phyloP scores from a whole-genome alignment of 2,329 filamentous ascomycete genomes.

The Diplodia sapinea region DNA sequence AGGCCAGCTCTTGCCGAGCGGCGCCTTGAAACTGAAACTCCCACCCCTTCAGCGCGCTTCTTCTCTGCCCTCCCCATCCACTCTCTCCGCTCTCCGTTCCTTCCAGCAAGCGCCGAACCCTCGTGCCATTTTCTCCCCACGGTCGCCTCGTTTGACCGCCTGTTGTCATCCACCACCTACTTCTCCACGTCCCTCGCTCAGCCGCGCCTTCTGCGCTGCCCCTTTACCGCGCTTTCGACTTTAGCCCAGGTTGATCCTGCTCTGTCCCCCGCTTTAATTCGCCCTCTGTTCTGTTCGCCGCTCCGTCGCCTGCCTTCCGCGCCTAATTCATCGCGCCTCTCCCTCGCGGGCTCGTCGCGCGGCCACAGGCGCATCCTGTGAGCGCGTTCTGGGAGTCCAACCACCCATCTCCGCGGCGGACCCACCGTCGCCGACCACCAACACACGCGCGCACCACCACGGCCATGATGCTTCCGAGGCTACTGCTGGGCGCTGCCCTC shows the following conservation, averaged over 20 bases:
- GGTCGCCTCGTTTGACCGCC: constrained; percentile 30
- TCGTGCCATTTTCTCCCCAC: constrained; percentile 3
- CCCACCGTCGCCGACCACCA: constrained; percentile 15
- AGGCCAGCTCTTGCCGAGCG: constrained; percentile 28
- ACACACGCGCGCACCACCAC: constrained; percentile 31
- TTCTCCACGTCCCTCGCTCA: constrained; percentile 26
- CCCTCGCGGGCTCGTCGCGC: constrained; percentile 8
- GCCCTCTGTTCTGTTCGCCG: constrained; percentile 20
- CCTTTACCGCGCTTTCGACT: constrained; percentile 26
- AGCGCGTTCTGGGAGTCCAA: constrained; percentile 20
- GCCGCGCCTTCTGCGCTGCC: constrained; percentile 15
- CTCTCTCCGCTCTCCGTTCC: constrained; percentile 27
- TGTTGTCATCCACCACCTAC: background rate
- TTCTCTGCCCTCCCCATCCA: constrained; percentile 27
- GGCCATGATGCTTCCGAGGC: constrained; percentile 46
- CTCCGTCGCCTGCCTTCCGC: background rate
- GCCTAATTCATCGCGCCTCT: constrained; percentile 9
- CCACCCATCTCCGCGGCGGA: constrained; percentile 28
- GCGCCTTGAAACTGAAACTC: constrained; percentile 31
- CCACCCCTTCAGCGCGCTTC: constrained; percentile 25
- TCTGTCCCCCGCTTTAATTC: constrained; percentile 22
- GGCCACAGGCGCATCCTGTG: constrained; percentile 27
- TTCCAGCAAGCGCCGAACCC: constrained; percentile 19
- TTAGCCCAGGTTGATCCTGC: constrained; percentile 29
- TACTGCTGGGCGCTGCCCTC: constrained; percentile 45